phyloP scores from a whole-genome alignment of 1,284 basidiomycete species.

The Bondarzewia mesenterica region DNA sequence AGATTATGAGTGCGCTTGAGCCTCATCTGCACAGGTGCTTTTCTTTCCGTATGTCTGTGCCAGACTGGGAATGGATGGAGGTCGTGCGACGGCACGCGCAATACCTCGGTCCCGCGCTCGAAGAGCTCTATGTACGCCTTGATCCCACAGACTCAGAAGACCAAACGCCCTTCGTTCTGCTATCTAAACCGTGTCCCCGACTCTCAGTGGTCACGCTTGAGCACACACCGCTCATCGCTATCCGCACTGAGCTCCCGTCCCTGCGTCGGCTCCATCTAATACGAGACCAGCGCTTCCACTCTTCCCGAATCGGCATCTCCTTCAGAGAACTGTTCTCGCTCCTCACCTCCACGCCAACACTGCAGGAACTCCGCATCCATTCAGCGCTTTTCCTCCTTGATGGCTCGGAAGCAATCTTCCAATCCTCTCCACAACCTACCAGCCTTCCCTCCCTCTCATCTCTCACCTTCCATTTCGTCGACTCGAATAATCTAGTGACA shows the following conservation, averaged over 20 bases:
- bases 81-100: conserved; percentile 16
- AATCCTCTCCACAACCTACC: conserved; percentile 13
- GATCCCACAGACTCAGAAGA: conserved; percentile 21
- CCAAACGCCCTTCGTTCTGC: conserved; percentile 18
- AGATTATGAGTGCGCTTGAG: conserved; percentile 19
- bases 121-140: conserved; percentile 22
- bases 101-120: conserved; percentile 20
- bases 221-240: conserved; percentile 21
- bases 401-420: conserved; percentile 19
- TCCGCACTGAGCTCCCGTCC: conserved; percentile 17
- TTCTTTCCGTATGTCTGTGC: conserved; percentile 20
- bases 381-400: conserved; percentile 22
- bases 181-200: conserved; percentile 20
- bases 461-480: conserved; percentile 20
- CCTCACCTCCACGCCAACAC: conserved; percentile 16
- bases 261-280: conserved; percentile 20
- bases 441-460: conserved; percentile 16
- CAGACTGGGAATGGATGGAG: conserved; percentile 23
- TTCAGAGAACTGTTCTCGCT: conserved; percentile 21
- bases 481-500: conserved; percentile 21
- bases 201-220: conserved; percentile 22
- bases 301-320: conserved; percentile 19
- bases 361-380: conserved; percentile 21
- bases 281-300: conserved; percentile 21
- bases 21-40: conserved; percentile 24